These are phyloP conservation scores for Peronospora destructor DNA, from an alignment of 352 stramenopile species.

Conservation along the genomic window DNA sequence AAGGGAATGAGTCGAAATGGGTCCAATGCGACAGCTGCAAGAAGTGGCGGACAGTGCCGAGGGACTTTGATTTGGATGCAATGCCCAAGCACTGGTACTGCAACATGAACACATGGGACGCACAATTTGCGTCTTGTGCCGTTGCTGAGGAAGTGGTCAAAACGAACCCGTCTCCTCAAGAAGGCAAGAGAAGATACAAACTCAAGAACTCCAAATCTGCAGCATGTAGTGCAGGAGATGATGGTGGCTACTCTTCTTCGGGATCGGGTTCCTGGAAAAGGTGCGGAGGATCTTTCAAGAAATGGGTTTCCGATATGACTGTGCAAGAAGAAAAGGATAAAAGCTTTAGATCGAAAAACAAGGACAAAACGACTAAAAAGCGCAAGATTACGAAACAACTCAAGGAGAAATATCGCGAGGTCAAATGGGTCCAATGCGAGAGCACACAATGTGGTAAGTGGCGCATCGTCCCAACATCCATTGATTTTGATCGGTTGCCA, in stretches of 20 bases:
- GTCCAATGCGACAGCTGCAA: slow-evolving; percentile 94
- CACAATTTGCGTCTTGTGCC: slow-evolving; percentile 76
- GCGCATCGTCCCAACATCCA: slow-evolving; percentile 88
- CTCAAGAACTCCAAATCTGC: slow-evolving; percentile 33
- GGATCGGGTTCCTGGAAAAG: slow-evolving; percentile 25
- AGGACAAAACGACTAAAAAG: slow-evolving; percentile 66
- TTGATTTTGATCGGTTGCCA: slow-evolving; percentile 86
- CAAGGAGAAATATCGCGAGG: slow-evolving; percentile 77
- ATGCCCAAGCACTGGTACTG: slow-evolving; percentile 96
- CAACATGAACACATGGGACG: slow-evolving; percentile 91
- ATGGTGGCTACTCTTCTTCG: slow-evolving; percentile 36
- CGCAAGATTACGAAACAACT: slow-evolving; percentile 69
- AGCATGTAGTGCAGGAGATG: slow-evolving; percentile 17
- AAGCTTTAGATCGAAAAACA: slow-evolving; percentile 32
- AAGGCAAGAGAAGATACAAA: slow-evolving; percentile 26
- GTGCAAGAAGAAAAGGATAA: slow-evolving; percentile 28
- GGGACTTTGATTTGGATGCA: slow-evolving; percentile 76
- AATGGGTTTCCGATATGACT: slow-evolving; percentile 16
- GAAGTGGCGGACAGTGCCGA: slow-evolving; percentile 93
- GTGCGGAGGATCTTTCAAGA: slow-evolving; percentile 17
- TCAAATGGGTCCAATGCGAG: slow-evolving; percentile 95
- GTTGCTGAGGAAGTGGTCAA: slow-evolving; percentile 86
- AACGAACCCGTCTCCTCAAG: slow-evolving; percentile 20
- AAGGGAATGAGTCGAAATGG: slow-evolving; percentile 82
- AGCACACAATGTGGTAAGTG: slow-evolving; percentile 91